phyloP scores from a whole-genome alignment of 2,329 filamentous ascomycete species.

The Xenosphaeropsis pyriputrescens region DNA sequence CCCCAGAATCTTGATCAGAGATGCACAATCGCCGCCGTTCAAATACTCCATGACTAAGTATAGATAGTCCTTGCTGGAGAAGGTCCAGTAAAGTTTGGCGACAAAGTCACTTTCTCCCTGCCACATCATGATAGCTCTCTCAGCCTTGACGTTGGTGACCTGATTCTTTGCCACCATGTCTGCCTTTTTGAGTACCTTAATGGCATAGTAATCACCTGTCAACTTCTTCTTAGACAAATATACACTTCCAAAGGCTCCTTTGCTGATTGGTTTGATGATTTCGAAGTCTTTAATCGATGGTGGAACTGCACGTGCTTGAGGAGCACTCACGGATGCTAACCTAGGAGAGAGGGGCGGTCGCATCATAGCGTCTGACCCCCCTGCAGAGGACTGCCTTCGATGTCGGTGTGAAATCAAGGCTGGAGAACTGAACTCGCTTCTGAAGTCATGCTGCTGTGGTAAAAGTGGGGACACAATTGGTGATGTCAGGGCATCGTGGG shows the following conservation, averaged over 20 bases:
- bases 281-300: conserved; percentile 99
- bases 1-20: conserved; percentile 85
- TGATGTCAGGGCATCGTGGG: conserved; percentile 56
- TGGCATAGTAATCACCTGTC: conserved; percentile 95
- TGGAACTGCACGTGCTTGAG: conserved; percentile 76
- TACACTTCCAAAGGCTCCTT: conserved; percentile 94
- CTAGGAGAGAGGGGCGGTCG: conserved; percentile 68
- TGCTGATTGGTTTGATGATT: conserved; percentile 98
- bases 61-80: conserved; percentile 97
- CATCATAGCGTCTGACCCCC: conserved; percentile 53
- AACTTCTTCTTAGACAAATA: conserved; percentile 98
- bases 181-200: conserved; percentile 98
- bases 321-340: conserved; percentile 57
- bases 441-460: conserved; percentile 27
- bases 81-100: conserved; percentile 98
- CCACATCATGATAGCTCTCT: conserved; percentile 99
- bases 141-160: conserved; percentile 96
- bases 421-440: conserved; percentile 67
- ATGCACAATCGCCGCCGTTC: conserved; percentile 93
- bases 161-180: conserved; percentile 99
- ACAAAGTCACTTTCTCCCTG: conserved; percentile 98
- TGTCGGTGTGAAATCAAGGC: conserved; percentile 54
- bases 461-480: conserved; percentile 85
- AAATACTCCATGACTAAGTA: conserved; percentile 99
- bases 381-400: conserved; percentile 80